Base-by-base conservation (phyloP, 2,329 filamentous ascomycete species). In the Helicocarpus griseus region DNA sequence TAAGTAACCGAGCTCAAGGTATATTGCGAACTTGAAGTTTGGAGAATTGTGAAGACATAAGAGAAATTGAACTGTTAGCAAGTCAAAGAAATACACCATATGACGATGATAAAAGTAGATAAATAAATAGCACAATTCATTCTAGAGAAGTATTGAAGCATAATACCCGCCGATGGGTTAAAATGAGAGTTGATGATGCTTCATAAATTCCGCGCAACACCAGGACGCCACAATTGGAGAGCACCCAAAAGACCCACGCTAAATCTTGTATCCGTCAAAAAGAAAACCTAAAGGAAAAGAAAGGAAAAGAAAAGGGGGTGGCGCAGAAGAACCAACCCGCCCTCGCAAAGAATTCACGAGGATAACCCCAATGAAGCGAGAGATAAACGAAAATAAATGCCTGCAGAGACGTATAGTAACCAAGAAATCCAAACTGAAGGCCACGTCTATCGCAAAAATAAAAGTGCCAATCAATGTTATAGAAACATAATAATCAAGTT, bases 401-500 rank as follows among this genome's bases (percentile, higher is more conserved):
- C n/a, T n/a, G n/a, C n/a, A n/a, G n/a, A 47, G 29, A 8, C 28
- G 13, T 35, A 35, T 35, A 14, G 9, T 14, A 35, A 9, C 31
- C 9, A 35, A 35, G n/a, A 11, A 35, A 9, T 35, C 31, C 31
- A 6, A 35, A 14, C 31, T 14, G n/a, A 35, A 35, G n/a, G n/a
- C n/a, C n/a, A n/a, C 21, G 9, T 14, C n/a, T 19, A 45, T 45
- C 22, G n/a, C 21, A 3, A 44, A 26, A 17, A 41, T 5, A 29
- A 33, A 28, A 41, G 3, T 28, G 4, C 24, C 7, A 13, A 13
- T 2, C 17, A 40, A 26, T 4, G 9, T 8, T 48, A 17, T 7
- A 5, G 11, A 21, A 47, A 35, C n/a, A 26, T 35, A 26, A n/a
- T n/a, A 29, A 21, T 11, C 9, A 14, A 21, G 35, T 60, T 63